Evolutionary conservation across 345 rosid species (phyloP).

Genomic region (Carallia brachiata): DNA sequence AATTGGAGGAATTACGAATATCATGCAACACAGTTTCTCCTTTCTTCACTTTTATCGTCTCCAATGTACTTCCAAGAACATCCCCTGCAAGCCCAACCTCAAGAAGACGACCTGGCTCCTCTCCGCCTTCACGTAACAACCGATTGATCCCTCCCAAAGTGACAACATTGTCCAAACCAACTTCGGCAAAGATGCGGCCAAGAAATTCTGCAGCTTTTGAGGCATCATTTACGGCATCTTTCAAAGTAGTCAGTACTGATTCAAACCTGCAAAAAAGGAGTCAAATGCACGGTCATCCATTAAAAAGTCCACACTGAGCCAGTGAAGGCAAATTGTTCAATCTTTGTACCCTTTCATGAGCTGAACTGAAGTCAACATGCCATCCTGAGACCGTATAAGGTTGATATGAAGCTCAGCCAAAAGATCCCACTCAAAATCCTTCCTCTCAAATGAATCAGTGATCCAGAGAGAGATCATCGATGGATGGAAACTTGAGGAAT

Average conservation of each 20-base stretch:
- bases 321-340: neutral
- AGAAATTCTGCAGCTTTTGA: constrained; percentile 90
- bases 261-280: constrained; percentile 53
- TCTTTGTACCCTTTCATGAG: constrained; percentile 71
- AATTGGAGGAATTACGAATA: constrained; percentile 48
- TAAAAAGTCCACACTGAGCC: neutral
- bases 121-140: constrained; percentile 67
- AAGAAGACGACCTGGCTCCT: constrained; percentile 55
- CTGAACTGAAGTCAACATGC: constrained; percentile 43
- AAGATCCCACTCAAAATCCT: constrained; percentile 80
- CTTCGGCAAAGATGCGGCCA: constrained; percentile 61
- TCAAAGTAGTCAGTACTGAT: constrained; percentile 61
- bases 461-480: constrained; percentile 91
- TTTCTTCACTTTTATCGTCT: constrained; percentile 50
- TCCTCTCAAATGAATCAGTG: constrained; percentile 90
- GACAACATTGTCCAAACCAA: constrained; percentile 46
- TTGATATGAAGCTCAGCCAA: constrained; percentile 75
- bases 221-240: constrained; percentile 90
- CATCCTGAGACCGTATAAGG: constrained; percentile 53
- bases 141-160: constrained; percentile 54
- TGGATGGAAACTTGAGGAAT: constrained; percentile 74
- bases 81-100: constrained; percentile 79
- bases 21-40: constrained; percentile 57
- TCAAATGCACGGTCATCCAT: neutral
- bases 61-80: constrained; percentile 73